Percentiles rank a stretch among this genome's conserved stretches.
These are phyloP conservation scores for Pseudogymnoascus sp. DNA, from an alignment of 2,329 filamentous ascomycete species.

Conservation along the genomic window DNA sequence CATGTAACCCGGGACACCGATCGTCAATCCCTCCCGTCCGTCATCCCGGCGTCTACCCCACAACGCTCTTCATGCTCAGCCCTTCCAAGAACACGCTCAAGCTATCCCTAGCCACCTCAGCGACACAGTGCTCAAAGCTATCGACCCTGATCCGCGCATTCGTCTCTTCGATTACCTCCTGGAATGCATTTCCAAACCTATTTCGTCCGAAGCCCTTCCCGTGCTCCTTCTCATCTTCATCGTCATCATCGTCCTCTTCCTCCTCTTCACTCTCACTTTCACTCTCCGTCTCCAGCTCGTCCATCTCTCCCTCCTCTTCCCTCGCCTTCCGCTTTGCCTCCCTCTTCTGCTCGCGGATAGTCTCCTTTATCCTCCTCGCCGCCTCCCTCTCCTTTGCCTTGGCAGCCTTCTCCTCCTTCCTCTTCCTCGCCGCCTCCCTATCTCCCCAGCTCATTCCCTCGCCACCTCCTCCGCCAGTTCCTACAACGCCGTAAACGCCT, in stretches of 20 bases:
- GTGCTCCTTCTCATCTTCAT: conserved; percentile 45
- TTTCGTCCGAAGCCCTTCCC: conserved; percentile 71
- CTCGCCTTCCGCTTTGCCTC: conserved; percentile 49
- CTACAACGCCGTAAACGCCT: conserved; percentile 86
- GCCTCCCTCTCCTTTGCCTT: conserved; percentile 58
- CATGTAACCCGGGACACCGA: neutral
- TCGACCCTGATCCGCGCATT: conserved; percentile 86
- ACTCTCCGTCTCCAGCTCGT: conserved; percentile 47
- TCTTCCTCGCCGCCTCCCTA: conserved; percentile 57
- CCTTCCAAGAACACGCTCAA: conserved; percentile 83
- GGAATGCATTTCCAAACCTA: conserved; percentile 89
- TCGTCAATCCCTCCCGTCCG: neutral
- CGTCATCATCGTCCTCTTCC: conserved; percentile 40
- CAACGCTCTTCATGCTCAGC: conserved; percentile 83
- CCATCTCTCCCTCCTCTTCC: conserved; percentile 37
- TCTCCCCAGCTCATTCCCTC: conserved; percentile 60
- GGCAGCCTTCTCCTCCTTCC: conserved; percentile 53
- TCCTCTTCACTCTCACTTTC: conserved; percentile 43
- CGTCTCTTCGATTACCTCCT: conserved; percentile 88
- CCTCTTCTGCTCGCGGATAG: conserved; percentile 53
- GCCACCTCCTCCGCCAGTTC: conserved; percentile 79
- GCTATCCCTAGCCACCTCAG: conserved; percentile 97
- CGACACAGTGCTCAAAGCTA: conserved; percentile 94
- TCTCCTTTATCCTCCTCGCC: conserved; percentile 47
- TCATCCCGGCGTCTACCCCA: conserved; percentile 38